Percentiles rank a stretch among this genome's conserved stretches.
These are phyloP conservation scores for Adansonia digitata DNA, from an alignment of 345 rosid genomes.

Conservation along the genomic window DNA sequence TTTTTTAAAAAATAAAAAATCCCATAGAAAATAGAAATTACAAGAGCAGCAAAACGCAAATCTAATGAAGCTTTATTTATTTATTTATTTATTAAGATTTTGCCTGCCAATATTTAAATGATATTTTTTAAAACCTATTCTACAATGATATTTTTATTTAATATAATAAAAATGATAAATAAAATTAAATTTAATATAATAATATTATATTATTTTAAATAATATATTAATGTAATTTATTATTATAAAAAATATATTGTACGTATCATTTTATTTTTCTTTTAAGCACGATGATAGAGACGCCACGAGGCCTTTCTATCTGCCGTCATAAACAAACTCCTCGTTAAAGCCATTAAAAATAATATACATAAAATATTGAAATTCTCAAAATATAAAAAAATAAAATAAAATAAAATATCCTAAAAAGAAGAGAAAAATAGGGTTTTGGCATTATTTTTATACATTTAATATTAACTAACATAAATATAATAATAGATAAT, in stretches of 20 bases:
- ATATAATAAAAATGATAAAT: no score
- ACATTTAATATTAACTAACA: no score
- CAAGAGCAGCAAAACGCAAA: conserved; percentile 41
- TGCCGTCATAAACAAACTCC: conserved; percentile 37
- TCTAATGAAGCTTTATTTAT: conserved; percentile 25
- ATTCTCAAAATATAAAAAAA: neutral
- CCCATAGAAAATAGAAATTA: neutral
- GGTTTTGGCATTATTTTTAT: no score
- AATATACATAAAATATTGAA: neutral
- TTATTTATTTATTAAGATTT: no score
- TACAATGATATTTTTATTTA: no score
- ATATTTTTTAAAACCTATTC: no score
- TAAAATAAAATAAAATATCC: conserved; percentile 1
- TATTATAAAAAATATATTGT: no score
- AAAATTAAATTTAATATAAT: no score
- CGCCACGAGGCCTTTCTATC: conserved; percentile 49
- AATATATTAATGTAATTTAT: no score
- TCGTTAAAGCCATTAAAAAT: neutral
- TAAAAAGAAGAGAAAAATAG: conserved; percentile 23
- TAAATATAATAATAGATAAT: no score
- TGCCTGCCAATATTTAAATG: no score
- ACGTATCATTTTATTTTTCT: neutral
- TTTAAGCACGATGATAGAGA: conserved; percentile 44
- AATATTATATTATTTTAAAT: no score
- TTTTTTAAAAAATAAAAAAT: neutral